Conservation (phyloP, 106 monocot species). For the Dendrobium huoshanense region DNA sequence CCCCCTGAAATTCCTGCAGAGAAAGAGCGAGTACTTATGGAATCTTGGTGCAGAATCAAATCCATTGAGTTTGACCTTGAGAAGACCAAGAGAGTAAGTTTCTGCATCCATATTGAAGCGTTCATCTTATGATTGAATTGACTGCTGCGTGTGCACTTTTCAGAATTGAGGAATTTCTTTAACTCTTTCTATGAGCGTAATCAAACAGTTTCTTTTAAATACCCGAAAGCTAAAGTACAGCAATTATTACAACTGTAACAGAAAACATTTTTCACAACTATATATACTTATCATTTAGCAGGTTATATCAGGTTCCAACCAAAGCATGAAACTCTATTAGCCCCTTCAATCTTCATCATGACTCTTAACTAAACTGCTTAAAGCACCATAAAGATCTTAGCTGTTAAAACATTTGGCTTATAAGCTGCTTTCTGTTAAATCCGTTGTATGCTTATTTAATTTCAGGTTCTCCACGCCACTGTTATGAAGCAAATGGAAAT, state of each 20-base stretch:
- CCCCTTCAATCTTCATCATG: not conserved
- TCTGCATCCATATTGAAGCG: not conserved
- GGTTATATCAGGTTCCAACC: too few relatives aligned
- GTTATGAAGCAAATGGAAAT: constrained; percentile 65
- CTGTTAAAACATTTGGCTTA: not conserved
- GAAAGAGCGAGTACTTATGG: constrained; percentile 67
- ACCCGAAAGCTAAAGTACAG: too few relatives aligned
- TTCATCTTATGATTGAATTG: not conserved
- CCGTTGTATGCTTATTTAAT: not conserved
- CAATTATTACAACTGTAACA: too few relatives aligned
- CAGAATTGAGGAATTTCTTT: not conserved
- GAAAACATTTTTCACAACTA: too few relatives aligned
- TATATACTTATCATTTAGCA: too few relatives aligned
- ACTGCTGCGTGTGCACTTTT: not conserved
- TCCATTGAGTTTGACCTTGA: constrained; percentile 77
- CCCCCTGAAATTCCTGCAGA: constrained; percentile 65
- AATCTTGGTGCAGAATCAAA: constrained; percentile 95
- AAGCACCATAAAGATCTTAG: not conserved
- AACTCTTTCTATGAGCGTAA: not conserved
- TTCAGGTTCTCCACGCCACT: constrained; percentile 64
- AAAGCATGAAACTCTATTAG: not conserved
- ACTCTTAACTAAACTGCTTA: not conserved
- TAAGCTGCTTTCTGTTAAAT: not conserved
- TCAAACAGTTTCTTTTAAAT: not conserved
- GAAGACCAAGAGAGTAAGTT: constrained; percentile 77